Evolutionary conservation across 106 monocot species (phyloP).

Genomic region (Amphibolis antarctica): DNA sequence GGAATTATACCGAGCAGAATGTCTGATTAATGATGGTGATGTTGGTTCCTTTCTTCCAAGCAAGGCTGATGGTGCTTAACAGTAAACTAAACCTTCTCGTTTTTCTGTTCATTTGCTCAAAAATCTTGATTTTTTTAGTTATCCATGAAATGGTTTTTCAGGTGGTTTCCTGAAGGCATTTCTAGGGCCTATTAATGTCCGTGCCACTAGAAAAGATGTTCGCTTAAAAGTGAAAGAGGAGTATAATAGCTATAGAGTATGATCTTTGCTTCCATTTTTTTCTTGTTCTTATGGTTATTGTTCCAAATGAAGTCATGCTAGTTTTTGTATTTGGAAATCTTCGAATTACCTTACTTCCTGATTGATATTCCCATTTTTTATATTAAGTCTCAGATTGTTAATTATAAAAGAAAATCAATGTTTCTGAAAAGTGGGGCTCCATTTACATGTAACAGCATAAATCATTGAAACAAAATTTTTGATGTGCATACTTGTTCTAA

Average conservation of each 20-base stretch:
- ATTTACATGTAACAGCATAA: no score
- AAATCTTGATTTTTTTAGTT: not conserved
- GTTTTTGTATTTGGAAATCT: no score
- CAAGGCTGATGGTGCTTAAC: slow-evolving; percentile 53
- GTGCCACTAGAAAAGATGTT: slow-evolving; percentile 72
- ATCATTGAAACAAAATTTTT: no score
- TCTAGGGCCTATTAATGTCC: slow-evolving; percentile 82
- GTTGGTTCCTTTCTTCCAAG: slow-evolving; percentile 61
- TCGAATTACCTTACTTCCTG: no score
- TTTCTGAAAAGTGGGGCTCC: no score
- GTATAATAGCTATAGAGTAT: slow-evolving; percentile 87
- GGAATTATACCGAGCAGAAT: slow-evolving; percentile 55
- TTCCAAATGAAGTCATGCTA: not conserved
- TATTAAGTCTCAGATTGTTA: slow-evolving; percentile 1
- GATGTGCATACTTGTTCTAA: no score
- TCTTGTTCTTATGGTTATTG: not conserved
- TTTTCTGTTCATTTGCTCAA: not conserved
- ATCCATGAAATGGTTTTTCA: slow-evolving; percentile 13
- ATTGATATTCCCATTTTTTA: not conserved
- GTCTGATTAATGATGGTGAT: slow-evolving; percentile 62
- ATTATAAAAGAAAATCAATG: not conserved
- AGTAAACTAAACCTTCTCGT: not conserved
- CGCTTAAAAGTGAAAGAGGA: slow-evolving; percentile 87
- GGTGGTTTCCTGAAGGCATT: slow-evolving; percentile 81
- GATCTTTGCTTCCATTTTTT: not conserved